Evolutionary conservation across 257 asterid species (phyloP), one percentile per base, ranked within the genome.

Genomic region (Mitragyna speciosa): DNA sequence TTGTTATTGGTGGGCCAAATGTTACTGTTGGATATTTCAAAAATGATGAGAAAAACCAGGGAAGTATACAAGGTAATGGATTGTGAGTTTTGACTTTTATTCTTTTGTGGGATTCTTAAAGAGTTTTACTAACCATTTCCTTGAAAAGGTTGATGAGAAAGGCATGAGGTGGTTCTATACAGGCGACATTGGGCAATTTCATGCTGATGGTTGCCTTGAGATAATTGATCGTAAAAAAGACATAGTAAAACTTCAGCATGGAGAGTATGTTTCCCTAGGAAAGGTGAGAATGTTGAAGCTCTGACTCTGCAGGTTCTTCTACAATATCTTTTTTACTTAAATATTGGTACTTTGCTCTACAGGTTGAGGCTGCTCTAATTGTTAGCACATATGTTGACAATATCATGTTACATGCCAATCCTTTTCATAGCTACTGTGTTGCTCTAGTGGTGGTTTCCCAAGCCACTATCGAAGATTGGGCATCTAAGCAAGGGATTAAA

Each of bases 181-280:
- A 0, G 99, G 99, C 72, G 99, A 96, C 78, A 76, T 96, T 43
- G 99, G 99, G 66, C 95, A 87, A 75, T 90, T 94, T 89, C 99
- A 96, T 61, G 83, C 82, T 1, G 96, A 96, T 83, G 98, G 99
- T 72, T 96, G 99, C 88, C 93, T 96, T 65, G 97, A 96, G 90
- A 96, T 96, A 65, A 89, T 96, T 51, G 99, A 96, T 81, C 99
- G 97, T 72, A 96, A 89, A 85, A 96, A 96, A 87, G 99, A 94
- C 82, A 96, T 94, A 16, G 97, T 94, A 28, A 96, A 96, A 81
- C 97, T 96, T 83, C 98, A 93, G 87, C 99, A 96, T 43, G 99
- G 98, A 71, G 99, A 96, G 85, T 96, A 96, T 75, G 99, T 96
- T 43, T 96, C 99, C 49, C 87, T 96, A 36, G 98, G 99, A 63